Conservation (phyloP, 2,329 filamentous ascomycete genomes). For the Pyrenophora seminiperda region DNA sequence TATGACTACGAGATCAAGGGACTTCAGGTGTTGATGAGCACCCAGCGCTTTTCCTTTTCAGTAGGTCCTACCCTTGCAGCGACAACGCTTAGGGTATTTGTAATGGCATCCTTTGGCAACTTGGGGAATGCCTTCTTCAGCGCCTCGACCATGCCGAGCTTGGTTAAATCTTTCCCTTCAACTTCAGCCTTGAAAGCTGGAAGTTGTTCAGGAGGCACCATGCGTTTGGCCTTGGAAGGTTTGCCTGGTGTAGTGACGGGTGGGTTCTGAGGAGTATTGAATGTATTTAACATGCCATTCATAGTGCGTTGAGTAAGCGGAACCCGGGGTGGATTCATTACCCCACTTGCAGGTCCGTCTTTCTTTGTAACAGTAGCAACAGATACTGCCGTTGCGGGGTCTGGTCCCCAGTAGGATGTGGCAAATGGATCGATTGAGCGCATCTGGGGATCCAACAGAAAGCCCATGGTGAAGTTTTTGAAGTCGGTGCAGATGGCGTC, state of each 20-base stretch:
- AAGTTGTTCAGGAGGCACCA: slow-evolving; percentile 65
- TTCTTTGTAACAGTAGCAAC: slow-evolving; percentile 18
- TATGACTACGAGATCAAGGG: background rate
- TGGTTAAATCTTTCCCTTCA: slow-evolving; percentile 72
- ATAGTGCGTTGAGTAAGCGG: slow-evolving; percentile 50
- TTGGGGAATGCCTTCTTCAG: slow-evolving; percentile 77
- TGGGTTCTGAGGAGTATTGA: slow-evolving; percentile 28
- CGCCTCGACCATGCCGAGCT: slow-evolving; percentile 74
- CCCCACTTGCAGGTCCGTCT: slow-evolving; percentile 21
- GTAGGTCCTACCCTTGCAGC: slow-evolving; percentile 68
- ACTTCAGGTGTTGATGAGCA: slow-evolving; percentile 33
- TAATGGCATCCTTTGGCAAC: slow-evolving; percentile 71
- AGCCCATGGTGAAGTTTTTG: slow-evolving; percentile 72
- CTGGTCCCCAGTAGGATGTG: slow-evolving; percentile 72
- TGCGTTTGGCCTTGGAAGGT: slow-evolving; percentile 49
- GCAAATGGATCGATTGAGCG: slow-evolving; percentile 85
- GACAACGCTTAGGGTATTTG: slow-evolving; percentile 68
- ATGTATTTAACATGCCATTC: slow-evolving; percentile 42
- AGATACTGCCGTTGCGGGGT: slow-evolving; percentile 25
- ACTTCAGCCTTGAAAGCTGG: slow-evolving; percentile 72
- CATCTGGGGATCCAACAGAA: slow-evolving; percentile 61
- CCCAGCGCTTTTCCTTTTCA: slow-evolving; percentile 69
- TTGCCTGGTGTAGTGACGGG: slow-evolving; percentile 32
- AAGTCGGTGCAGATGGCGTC: slow-evolving; percentile 56
- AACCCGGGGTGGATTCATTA: slow-evolving; percentile 50